Evolutionary conservation across 2,329 filamentous ascomycete species (phyloP), one percentile per base, ranked within the genome.

Genomic region (Pyrenophora teres): DNA sequence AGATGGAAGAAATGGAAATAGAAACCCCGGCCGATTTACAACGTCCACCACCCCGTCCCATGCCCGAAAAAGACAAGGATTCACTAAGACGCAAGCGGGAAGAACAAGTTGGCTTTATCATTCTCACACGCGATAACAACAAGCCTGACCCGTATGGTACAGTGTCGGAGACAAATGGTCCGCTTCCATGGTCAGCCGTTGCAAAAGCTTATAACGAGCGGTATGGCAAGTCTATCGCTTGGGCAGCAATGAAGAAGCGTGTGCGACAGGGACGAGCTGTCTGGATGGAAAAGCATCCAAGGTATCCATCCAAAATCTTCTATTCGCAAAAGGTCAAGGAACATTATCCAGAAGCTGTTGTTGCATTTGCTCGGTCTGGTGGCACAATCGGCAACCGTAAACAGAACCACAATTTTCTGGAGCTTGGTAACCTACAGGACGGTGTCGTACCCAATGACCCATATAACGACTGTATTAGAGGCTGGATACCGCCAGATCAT

Each of bases 191-290:
- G 49, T 25, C 38, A 13, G 41, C 18, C 2, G 57, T 60, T 4
- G 52, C 51, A 8, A 31, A 43, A 27, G 27, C 47, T 9, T 62
- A 58, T 36, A 58, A 50, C n/a, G 7, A 53, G 40, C 44, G 38
- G 38, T 54, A 54, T 13, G 19, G 46, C 8, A 21, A 40, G n/a
- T 36, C 40, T 10, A 23, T 48, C 6, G 36, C 35, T 18, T 25
- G 40, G 48, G 51, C 57, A 12, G 52, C 57, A 0, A 53, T 57
- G 38, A 51, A 57, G 15, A 62, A 62, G 42, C 54, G 56, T 5
- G 50, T 16, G 8, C 39, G 54, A 6, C 39, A 54, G 37, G 46
- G 54, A 21, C 41, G 54, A 32, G 7, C 35, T 3, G 33, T 32
- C 10, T 56, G 49, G 53, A 19, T 57, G 23, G 37, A 3, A 18